Base-by-base conservation (phyloP, 176 grass and related monocot species). In the Oryza rufipogon region DNA sequence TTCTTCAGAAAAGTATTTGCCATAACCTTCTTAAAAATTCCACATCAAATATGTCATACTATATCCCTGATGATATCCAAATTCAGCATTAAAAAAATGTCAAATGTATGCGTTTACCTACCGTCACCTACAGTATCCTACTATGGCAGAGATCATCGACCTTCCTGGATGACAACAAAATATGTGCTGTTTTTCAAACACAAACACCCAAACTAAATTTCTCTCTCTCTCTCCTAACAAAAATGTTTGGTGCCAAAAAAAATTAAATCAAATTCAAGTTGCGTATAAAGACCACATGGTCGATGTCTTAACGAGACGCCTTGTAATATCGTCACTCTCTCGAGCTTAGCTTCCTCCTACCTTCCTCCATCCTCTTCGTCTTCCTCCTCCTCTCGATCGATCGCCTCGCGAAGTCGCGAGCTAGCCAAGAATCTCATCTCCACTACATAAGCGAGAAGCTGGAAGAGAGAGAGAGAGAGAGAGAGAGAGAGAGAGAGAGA, bases 321-420 rank as follows among this genome's bases (percentile, higher is more conserved):
- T 83, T 36, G 64, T 2, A 32, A 56, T 58, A 79, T 67, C 74
- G 84, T 80, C 80, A 58, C 69, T 33, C 75, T 83, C n/a, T n/a
- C 42, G 12, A 42, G 9, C 1, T 7, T 10, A 71, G 60, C 84
- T 96, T 96, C 94, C 94, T 93, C 30, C 74, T 44, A 23, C 81
- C 85, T 93, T 96, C 94, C 34, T 36, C 34, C 94, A 3, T 36
- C 34, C 84, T 87, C 64, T 6, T 34, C 52, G 28, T 61, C 77
- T 26, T 52, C 36, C 25, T 41, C 36, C 25, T 41, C 39, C 39
- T 41, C 39, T 32, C 30, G 30, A 32, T 32, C 30, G 30, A 32
- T 32, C 39, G 4, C 41, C 69, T 36, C 34, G 34, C 30, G 30
- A 32, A 32, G 4, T 11, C 68, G 73, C 73, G 19, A 19, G 32